Evolutionary conservation across 805 yeast species (phyloP), one percentile per base, ranked within the genome.

Genomic region (Candida endomychidarum): DNA sequence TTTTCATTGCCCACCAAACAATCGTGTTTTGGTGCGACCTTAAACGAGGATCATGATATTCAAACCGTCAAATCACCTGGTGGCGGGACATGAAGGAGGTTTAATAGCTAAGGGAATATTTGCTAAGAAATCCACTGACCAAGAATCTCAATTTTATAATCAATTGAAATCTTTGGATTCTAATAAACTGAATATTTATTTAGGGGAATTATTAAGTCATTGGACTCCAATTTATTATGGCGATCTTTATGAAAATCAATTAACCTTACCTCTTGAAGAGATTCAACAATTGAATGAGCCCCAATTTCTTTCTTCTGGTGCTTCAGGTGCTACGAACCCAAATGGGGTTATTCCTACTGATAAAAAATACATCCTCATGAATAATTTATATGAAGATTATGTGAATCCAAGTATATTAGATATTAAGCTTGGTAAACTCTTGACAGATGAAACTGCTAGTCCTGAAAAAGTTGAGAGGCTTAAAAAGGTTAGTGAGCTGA

Each of bases 51-150:
- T 14, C 6, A 31, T 37, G 36, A 15, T n/a, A 16, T 40, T 40
- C 17, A 15, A 12, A 8, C 24, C 27, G 8, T 44, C 59, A 8
- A 38, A 41, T n/a, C 86, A 85, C 54, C 84, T 81, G 61, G 98
- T 93, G 2, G 98, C 97, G 0, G 99, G 99, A 5, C 99, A 91
- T 54, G 86, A 73, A 5, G 98, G 96, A 0, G 76, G 84, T 2
- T 50, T 87, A 39, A 49, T 53, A 8, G 80, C 80, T 46, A 72
- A 75, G 28, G 95, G 89, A 0, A 63, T 91, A 11, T 83, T 90
- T 49, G 77, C 86, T 41, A 91, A 93, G 59, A 81, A 82, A 0
- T 70, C 90, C 0, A 56, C 64, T 0, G 60, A 60, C 18, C 79
- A 77, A 48, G 99, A 91, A 60, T 60, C 84, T 20, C 80, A 76